Base-by-base conservation (phyloP, 768 basidiomycete genomes). In the Mycena crocata region DNA sequence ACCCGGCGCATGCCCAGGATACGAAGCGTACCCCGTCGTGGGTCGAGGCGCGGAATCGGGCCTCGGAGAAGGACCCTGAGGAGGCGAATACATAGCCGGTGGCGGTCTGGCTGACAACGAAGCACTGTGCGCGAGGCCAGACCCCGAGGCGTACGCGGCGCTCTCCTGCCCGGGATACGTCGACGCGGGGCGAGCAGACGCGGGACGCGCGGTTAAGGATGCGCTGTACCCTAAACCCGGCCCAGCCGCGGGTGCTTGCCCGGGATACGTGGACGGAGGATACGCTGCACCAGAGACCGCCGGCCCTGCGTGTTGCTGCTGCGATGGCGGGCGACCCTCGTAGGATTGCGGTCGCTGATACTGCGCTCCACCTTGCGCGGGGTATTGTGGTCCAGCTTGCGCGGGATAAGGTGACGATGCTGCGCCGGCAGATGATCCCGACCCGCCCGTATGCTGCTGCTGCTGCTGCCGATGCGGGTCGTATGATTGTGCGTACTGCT, bases 41-140 rank as follows among this genome's bases (percentile, higher is more conserved):
- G 66, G 66, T 46, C 59, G 57, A 62, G 58, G 60, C 31, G 64
- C 46, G 40, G 68, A 40, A 62, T 65, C 68, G 28, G 51, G 65
- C 40, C 52, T 48, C 39, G 14, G n/a, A 57, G 56, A 46, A 56
- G 39, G 57, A 23, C 60, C 51, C 31, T 58, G 44, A 58, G 57
- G 58, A 45, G 44, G 48, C 35, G 54, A 48, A 46, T 64, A 64
- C 62, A 52, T 24, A 56, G 63, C 14, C 21, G 54, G 12, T 34
- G 49, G 42, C 14, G 64, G 64, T 14, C 45, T 23, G 2, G 60
- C 66, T 10, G 66, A 62, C 5, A 67, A 21, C 52, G 66, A 67
- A 35, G 60, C 21, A 23, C 66, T 57, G 42, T 48, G 57, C 30
- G 52, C 59, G 4, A 67, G 48, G 3, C 52, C 50, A 31, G 52